Evolutionary conservation across 2,329 filamentous ascomycete species (phyloP), one percentile per base, ranked within the genome.

Genomic region (Fusarium lateritium): DNA sequence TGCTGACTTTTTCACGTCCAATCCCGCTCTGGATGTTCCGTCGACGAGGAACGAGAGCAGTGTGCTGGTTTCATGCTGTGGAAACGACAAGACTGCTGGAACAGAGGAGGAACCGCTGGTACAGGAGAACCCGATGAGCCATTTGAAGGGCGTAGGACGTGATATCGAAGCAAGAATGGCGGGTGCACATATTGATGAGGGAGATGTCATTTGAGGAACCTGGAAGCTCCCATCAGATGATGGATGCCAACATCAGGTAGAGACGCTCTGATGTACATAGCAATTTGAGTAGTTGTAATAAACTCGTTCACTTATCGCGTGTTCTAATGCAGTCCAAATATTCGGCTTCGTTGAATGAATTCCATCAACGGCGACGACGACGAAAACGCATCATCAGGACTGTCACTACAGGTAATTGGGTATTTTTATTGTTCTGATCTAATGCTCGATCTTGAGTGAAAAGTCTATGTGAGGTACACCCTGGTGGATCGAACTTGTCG

Each of bases 401-500:
- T 31, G 28, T 4, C 10, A 10, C 10, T 31, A 15, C 14, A 34
- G 26, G 5, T 31, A 54, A 54, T 44, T 28, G 59, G 58, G 52
- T 56, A 46, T 47, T 49, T 65, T 68, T 60, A 31, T 62, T 57
- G 38, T 72, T 45, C 42, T 33, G n/a, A 45, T 47, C 51, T 75
- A 80, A 51, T 80, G 79, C 43, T 81, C 78, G 68, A 99, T 94
- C 84, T 99, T 99, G 72, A 99, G 85, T 7, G 94, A 98, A 79
- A 98, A 98, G 79, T 99, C 96, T 45, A 99, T 90, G 78, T 98
- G 94, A 31, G 92, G 89, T 5, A 97, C 94, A 4, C 96, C 95
- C 82, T 99, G 96, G 76, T 99, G 96, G 76, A 99, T 98, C 53
- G 93, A 95, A 78, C 94, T 98, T 43, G 95, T 98, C 43, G 94